phyloP scores from a whole-genome alignment of 2,329 filamentous ascomycete species.

The Mycocentrospora acerina region DNA sequence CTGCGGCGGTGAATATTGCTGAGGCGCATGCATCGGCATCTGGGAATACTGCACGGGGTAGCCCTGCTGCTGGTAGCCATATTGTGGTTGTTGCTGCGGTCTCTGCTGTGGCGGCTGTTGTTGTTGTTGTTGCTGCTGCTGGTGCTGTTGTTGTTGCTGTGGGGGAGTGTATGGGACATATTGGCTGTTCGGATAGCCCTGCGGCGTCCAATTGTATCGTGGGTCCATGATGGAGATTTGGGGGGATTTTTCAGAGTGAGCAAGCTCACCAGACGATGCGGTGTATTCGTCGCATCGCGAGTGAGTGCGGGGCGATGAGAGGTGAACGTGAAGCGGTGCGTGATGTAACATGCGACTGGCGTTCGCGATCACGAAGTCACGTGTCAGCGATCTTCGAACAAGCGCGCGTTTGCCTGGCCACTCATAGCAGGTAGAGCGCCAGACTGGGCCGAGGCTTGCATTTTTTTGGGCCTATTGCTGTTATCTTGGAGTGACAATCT shows the following conservation, averaged over 20 bases:
- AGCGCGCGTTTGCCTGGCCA: conserved; percentile 13
- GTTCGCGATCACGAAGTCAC: conserved; percentile 10
- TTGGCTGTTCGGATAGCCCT: conserved; percentile 30
- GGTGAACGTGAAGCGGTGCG: conserved; percentile 1
- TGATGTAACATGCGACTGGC: conserved; percentile 9
- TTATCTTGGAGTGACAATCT: too few species aligned
- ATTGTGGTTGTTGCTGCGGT: conserved; percentile 18
- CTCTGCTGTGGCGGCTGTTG: conserved; percentile 24
- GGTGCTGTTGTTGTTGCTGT: conserved; percentile 30
- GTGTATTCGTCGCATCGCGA: conserved; percentile 19
- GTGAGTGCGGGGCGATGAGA: conserved; percentile 13
- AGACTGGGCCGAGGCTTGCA: conserved; percentile 12
- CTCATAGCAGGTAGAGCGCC: conserved; percentile 1
- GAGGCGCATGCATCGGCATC: conserved; percentile 22
- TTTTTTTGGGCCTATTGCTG: too few species aligned
- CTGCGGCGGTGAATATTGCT: conserved; percentile 25
- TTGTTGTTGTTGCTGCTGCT: conserved; percentile 25
- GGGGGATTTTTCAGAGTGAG: background rate
- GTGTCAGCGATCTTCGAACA: conserved; percentile 14
- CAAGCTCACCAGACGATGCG: conserved; percentile 16
- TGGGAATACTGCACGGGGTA: conserved; percentile 24
- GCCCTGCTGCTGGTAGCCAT: conserved; percentile 31
- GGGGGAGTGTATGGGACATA: conserved; percentile 31
- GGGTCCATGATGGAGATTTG: conserved; percentile 29
- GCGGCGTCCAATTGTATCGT: conserved; percentile 38